A percentile compares a stretch with the other conserved stretches of the same genome.
These are phyloP conservation scores for Podaxis sp. DNA, from an alignment of 768 basidiomycete species.

Conservation along the genomic window DNA sequence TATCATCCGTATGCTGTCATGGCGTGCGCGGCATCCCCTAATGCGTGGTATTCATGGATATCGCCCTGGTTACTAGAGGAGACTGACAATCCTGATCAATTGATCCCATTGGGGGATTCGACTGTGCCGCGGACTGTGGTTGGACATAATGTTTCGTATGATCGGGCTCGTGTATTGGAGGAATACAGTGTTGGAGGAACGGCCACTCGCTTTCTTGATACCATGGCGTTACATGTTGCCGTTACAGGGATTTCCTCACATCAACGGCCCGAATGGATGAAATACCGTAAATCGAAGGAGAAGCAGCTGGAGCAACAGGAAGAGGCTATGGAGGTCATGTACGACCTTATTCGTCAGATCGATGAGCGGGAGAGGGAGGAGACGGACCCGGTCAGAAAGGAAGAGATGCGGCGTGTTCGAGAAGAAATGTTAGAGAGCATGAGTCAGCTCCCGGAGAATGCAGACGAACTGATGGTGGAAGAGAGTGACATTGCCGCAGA, in stretches of 20 bases:
- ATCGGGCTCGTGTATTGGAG: conserved; percentile 77
- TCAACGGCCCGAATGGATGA: conserved; percentile 92
- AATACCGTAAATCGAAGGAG: conserved; percentile 72
- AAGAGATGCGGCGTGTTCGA: conserved; percentile 37
- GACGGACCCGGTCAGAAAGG: conserved; percentile 42
- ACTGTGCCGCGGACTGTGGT: conserved; percentile 64
- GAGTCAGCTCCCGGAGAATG: conserved; percentile 17
- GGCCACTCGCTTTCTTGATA: conserved; percentile 84
- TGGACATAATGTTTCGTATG: conserved; percentile 96
- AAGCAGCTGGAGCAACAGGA: conserved; percentile 52
- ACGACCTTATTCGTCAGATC: conserved; percentile 38
- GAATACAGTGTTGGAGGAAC: conserved; percentile 77
- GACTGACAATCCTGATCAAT: conserved; percentile 53
- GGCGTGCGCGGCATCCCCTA: conserved; percentile 81
- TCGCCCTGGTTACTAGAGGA: conserved; percentile 87
- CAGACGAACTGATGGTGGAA: conserved; percentile 20
- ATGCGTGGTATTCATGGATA: conserved; percentile 95
- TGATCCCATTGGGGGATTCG: conserved; percentile 72
- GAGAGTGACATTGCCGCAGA: conserved; percentile 36
- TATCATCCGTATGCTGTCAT: conserved; percentile 83
- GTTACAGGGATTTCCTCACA: conserved; percentile 93
- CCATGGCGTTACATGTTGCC: conserved; percentile 93
- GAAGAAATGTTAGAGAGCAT: conserved; percentile 42
- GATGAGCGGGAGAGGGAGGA: conserved; percentile 51
- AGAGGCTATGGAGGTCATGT: conserved; percentile 64